Evolutionary conservation across 2,329 filamentous ascomycete genomes (phyloP).

Genomic region (Ophiostoma novo-ulmi): DNA sequence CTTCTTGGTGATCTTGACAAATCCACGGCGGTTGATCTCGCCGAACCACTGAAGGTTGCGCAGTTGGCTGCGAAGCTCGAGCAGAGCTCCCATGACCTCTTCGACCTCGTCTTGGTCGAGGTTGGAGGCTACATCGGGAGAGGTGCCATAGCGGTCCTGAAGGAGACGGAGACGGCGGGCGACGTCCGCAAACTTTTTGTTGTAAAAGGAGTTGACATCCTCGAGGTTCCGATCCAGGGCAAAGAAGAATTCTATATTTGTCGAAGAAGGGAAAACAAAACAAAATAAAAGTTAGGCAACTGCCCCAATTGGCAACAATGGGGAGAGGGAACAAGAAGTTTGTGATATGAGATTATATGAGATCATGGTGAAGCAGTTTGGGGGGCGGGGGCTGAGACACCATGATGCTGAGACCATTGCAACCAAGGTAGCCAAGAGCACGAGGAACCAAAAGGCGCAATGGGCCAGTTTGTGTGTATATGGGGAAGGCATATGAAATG

Average conservation of each 20-base stretch:
- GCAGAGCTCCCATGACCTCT: slow-evolving; percentile 81
- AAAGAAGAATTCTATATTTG: slow-evolving; percentile 81
- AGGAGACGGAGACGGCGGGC: slow-evolving; percentile 78
- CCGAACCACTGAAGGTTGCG: slow-evolving; percentile 96
- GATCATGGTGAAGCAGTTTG: not conserved
- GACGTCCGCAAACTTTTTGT: slow-evolving; percentile 85
- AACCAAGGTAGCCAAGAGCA: not conserved
- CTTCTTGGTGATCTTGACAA: slow-evolving; percentile 98
- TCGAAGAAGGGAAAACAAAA: slow-evolving; percentile 8
- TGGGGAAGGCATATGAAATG: not conserved
- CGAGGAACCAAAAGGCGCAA: not conserved
- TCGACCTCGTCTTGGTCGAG: slow-evolving; percentile 86
- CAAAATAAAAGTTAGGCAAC: slow-evolving; percentile 37
- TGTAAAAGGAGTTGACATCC: slow-evolving; percentile 94
- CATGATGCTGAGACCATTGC: not conserved
- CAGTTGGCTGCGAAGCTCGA: slow-evolving; percentile 81
- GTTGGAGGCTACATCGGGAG: slow-evolving; percentile 61
- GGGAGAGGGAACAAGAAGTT: slow-evolving; percentile 7
- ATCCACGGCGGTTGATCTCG: slow-evolving; percentile 90
- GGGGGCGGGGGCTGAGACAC: not conserved
- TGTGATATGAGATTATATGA: not conserved
- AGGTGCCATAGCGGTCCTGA: slow-evolving; percentile 78
- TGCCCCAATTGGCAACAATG: slow-evolving; percentile 26
- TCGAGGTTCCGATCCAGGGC: slow-evolving; percentile 94
- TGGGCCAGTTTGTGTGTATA: not conserved